Base-by-base conservation (phyloP, 73 alveolate species). In the Halteria grandinella region DNA sequence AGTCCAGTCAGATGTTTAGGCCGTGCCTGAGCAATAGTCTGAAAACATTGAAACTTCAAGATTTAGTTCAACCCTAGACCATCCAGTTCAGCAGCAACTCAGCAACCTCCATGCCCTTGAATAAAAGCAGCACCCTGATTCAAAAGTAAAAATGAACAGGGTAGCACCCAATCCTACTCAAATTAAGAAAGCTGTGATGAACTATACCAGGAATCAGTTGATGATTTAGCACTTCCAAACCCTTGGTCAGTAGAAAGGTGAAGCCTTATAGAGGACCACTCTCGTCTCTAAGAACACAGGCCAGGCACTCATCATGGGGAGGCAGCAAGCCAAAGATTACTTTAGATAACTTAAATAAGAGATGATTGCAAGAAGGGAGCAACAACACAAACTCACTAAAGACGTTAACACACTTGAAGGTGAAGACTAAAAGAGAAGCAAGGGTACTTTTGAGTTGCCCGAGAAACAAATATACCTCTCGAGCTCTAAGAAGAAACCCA, bases 21-120 rank as follows among this genome's bases (percentile, higher is more conserved):
- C 39, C 24, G 80, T 45, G 25, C 47, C 80, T 10, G 18, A 45
- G 40, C 7, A 23, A 14, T 53, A 21, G 15, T 66, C 80, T 10
- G 80, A 66, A 25, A 66, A 66, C 23, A 12, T 66, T 18, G 80
- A 66, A 45, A 66, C 80, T 14, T 66, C 80, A 3, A n/a, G 80
- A 25, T 66, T 66, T 28, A 44, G 69, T 28, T 44, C 64, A 0
- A 66, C 80, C 25, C 51, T 66, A 7, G 80, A 66, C 28, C 20
- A 29, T 2, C 45, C 43, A 47, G 47, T 66, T 21, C 52, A 66
- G 36, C 28, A 66, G 15, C 21, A 66, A 17, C n/a, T n/a, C n/a
- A n/a, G n/a, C n/a, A n/a, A 18, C 59, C 21, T 39, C 20, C 6
- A 60, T 36, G 7, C 34, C 43, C 8, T 40, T 59, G 11, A 60